Base-by-base conservation (phyloP, 164 flowering plant species). In the Chimonanthus praecox region DNA sequence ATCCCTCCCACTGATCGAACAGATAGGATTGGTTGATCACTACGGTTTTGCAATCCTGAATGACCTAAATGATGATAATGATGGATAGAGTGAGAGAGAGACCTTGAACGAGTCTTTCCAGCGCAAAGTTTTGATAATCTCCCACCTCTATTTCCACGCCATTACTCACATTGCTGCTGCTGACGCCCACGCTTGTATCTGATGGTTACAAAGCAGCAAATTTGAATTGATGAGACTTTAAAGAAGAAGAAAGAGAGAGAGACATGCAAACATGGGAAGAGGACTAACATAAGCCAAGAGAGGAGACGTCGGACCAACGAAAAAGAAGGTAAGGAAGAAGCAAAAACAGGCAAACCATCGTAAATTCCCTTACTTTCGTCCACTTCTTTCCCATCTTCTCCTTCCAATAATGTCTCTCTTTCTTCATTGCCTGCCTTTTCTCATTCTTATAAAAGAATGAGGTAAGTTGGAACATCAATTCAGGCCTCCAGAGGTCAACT, bases 61-160 rank as follows among this genome's bases (percentile, higher is more conserved):
- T 63, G 18, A 3, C 18, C 18, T 18, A 20, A n/a, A 6, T 7
- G 60, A 54, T 33, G 15, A 65, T 21, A 13, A 47, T 13, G 13
- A 13, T 21, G 15, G 51, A 15, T 5, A 47, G 7, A 16, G 58
- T 8, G 11, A 51, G 70, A 68, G 60, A 54, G 13, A 15, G 10
- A 70, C 73, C 73, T 71, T 43, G 48, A 18, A 71, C 65, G 5
- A 71, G 65, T 47, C 67, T 71, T 47, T 54, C 50, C 44, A 70
- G 5, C 6, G 47, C 20, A 43, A 15, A 51, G 7, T 4, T 43
- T 10, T 16, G 47, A 21, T 7, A 5, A 10, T 51, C 48, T 70
- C 54, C 72, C 44, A 8, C 13, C 44, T 6, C 60, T 13, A 54
- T 4, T 63, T 63, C 66, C 20, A 5, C 6, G 9, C 21, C 66